Evolutionary conservation across 768 basidiomycete genomes (phyloP).

Genomic region (Podaxis mareebaensis): DNA sequence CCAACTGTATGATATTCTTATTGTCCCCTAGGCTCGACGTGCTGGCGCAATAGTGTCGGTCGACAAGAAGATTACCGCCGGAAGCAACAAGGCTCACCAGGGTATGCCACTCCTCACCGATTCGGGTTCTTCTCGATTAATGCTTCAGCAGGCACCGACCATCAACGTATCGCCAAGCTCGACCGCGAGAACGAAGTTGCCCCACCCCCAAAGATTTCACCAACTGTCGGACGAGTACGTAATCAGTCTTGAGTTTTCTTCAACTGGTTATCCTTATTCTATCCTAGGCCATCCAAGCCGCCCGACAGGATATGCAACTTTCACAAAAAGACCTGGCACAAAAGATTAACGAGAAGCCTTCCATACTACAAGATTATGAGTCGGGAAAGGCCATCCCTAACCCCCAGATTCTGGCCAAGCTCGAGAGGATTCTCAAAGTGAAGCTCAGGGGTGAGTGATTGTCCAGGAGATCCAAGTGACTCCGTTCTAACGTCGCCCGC

Average conservation of each 20-base stretch:
- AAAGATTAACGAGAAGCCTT: constrained; percentile 92
- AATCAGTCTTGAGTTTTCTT: constrained; percentile 13
- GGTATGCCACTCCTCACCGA: constrained; percentile 41
- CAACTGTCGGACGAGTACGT: constrained; percentile 72
- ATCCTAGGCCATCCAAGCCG: constrained; percentile 74
- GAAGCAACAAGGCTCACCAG: constrained; percentile 74
- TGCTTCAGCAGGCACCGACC: constrained; percentile 71
- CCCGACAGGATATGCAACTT: constrained; percentile 73
- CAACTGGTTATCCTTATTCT: constrained; percentile 15
- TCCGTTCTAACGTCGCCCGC: constrained; percentile 15
- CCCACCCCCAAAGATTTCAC: constrained; percentile 78
- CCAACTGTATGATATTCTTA: background rate
- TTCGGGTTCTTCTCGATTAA: background rate
- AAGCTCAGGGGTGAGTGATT: constrained; percentile 78
- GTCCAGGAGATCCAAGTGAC: background rate
- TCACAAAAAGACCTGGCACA: constrained; percentile 93
- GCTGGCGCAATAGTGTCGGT: constrained; percentile 76
- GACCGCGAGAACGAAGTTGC: constrained; percentile 96
- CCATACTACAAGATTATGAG: constrained; percentile 87
- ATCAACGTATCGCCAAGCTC: constrained; percentile 90
- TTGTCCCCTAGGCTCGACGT: constrained; percentile 61
- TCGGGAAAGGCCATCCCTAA: constrained; percentile 86
- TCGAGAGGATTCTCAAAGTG: constrained; percentile 82
- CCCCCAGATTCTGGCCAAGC: constrained; percentile 82
- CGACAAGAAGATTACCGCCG: constrained; percentile 74